Evolutionary conservation across 345 rosid species (phyloP), one percentile per base, ranked within the genome.

Genomic region (Bretschneidera sinensis): DNA sequence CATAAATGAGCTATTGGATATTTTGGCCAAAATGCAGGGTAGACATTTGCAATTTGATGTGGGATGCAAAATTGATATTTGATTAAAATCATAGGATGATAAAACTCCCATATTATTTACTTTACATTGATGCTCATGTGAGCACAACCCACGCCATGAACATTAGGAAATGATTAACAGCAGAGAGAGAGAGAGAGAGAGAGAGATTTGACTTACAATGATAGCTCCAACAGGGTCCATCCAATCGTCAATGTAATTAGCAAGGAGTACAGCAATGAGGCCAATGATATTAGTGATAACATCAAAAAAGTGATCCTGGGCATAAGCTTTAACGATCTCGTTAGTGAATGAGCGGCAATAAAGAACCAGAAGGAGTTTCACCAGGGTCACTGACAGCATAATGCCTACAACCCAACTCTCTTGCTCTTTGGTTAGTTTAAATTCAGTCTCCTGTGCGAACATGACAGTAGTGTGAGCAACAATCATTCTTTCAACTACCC

Each of bases 191-290:
- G n/a, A n/a, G n/a, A n/a, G n/a, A n/a, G n/a, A n/a, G n/a, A n/a
- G n/a, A n/a, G n/a, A n/a, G 4, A 22, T 17, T 31, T 54, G 22
- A 68, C 97, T 81, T 76, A 94, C 99, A 75, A 90, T 82, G 73
- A 94, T 88, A 58, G 99, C 99, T 66, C 99, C 99, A 48, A 85
- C 85, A 43, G 97, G 99, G 72, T 94, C 99, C 77, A 94, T 74
- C 99, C 99, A 94, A 22, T 64, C 78, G 24, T 82, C 83, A 17
- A 94, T 52, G 79, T 82, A 86, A 61, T 88, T 90, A 28, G 99
- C 99, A 21, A 94, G 95, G 21, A 94, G 82, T 35, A 77, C 95
- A 56, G 99, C 97, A 62, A 90, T 61, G 48, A 94, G 97, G 64
- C 99, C 99, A n/a, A 94, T 88, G 69, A 86, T 59, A 63, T 94